Percentiles rank a stretch among this genome's conserved stretches.
Conservation (phyloP, 768 basidiomycete species). For the Kwoniella sp. region DNA sequence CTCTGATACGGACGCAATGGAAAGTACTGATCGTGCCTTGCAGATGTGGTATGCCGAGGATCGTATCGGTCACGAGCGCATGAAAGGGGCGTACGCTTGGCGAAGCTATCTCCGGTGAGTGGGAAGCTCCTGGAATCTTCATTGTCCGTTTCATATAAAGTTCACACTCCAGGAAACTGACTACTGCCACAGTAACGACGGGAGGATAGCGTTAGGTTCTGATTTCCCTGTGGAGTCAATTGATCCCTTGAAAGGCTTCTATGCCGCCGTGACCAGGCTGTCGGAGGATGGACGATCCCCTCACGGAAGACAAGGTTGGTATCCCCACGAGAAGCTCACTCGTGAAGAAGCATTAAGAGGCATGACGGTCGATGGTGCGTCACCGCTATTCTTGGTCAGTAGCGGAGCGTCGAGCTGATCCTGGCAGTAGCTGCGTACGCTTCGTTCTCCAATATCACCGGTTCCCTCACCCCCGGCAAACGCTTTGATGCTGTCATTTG, state of each 20-base stretch:
- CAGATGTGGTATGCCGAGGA: constrained; percentile 90
- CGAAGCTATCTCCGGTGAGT: constrained; percentile 70
- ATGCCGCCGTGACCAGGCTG: constrained; percentile 79
- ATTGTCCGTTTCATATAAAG: no score
- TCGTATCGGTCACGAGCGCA: constrained; percentile 75
- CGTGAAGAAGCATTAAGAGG: constrained; percentile 74
- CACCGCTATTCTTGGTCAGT: neutral
- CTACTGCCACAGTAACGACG: constrained; percentile 44
- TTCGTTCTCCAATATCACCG: constrained; percentile 68
- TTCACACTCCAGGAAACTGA: neutral
- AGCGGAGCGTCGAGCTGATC: no score
- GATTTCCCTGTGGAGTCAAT: constrained; percentile 93
- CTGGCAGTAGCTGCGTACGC: constrained; percentile 72
- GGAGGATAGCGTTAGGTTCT: constrained; percentile 75
- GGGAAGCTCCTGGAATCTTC: no score
- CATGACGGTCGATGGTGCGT: constrained; percentile 72
- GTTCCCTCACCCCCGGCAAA: constrained; percentile 74
- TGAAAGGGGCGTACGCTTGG: constrained; percentile 89
- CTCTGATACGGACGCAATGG: neutral
- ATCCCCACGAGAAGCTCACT: constrained; percentile 71
- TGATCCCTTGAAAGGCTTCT: constrained; percentile 85
- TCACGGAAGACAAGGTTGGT: constrained; percentile 84
- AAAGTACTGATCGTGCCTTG: constrained; percentile 60
- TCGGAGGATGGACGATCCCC: constrained; percentile 72
- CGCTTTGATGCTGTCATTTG: constrained; percentile 85